Evolutionary conservation across 495 filamentous ascomycete genomes (phyloP).

Genomic region (Diplogelasinospora grovesii): DNA sequence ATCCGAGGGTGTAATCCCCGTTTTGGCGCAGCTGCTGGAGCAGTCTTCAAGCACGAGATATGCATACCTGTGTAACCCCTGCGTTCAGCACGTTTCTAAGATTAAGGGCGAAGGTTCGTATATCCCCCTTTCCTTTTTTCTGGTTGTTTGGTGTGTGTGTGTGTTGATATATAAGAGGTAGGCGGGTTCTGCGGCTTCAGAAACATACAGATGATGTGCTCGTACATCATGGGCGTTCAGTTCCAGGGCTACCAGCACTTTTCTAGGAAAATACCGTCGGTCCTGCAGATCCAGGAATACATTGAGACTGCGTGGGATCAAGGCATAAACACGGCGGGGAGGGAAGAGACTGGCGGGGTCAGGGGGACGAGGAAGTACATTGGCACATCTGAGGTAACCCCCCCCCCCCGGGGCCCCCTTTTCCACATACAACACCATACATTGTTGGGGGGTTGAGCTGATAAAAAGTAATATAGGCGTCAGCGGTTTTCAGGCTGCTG

Average conservation of each 20-base stretch:
- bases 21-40: constrained; percentile 64
- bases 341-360: constrained; percentile 81
- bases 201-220: constrained; percentile 91
- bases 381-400: constrained; percentile 78
- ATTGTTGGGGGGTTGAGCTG: background rate
- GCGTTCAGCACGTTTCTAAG: constrained; percentile 75
- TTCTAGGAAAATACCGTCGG: constrained; percentile 57
- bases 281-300: constrained; percentile 77
- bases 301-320: constrained; percentile 89
- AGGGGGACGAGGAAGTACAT: constrained; percentile 89
- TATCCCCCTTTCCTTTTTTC: background rate
- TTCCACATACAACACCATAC: background rate
- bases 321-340: constrained; percentile 68
- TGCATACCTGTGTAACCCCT: constrained; percentile 74
- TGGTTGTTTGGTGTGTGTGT: too few species aligned
- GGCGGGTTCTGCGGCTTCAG: constrained; percentile 97
- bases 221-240: constrained; percentile 59
- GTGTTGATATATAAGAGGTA: too few species aligned
- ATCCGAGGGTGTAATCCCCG: constrained; percentile 60
- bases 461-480: constrained; percentile 46
- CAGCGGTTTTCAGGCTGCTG: constrained; percentile 68
- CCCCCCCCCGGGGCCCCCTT: too few species aligned
- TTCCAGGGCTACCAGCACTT: constrained; percentile 55
- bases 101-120: constrained; percentile 63
- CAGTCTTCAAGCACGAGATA: constrained; percentile 55